Base-by-base conservation (phyloP, 2,329 filamentous ascomycete genomes). In the Penicillium brevicompactum region DNA sequence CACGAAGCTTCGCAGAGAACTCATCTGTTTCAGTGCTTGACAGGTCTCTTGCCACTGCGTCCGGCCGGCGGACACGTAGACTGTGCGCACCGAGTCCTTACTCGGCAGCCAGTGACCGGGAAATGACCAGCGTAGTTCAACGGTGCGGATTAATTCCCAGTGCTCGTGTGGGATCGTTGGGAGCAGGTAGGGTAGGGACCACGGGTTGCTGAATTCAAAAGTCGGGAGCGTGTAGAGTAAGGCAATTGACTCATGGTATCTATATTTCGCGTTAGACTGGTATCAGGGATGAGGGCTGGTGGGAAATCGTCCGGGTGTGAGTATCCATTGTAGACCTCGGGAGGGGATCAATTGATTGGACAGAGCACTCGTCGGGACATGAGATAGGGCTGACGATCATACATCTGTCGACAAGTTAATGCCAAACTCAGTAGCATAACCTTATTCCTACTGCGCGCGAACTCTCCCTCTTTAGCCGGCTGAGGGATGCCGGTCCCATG, bases 171-270 rank as follows among this genome's bases (percentile, higher is more conserved):
- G 70, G 34, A 74, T 59, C 9, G 73, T 74, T 5, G 70, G 70
- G 16, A 61, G 71, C 13, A 75, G 63, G 50, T 75, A 75, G 0
- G 72, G 64, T 5, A 75, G 67, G 27, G 71, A 68, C 73, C 73
- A 75, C 53, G 73, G 73, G 49, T 70, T 74, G 59, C 71, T 74
- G 61, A 75, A 74, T 54, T 74, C 70, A 56, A 75, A 72, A 41
- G 60, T 69, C 54, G 70, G 72, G 43, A 64, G 61, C 5, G 66
- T 66, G 57, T 75, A 75, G 21, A 75, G 65, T 27, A 72, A 57
- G 47, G 67, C 58, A 41, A 71, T 70, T 1, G 70, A 71, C 64
- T 75, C 73, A 55, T 59, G 51, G 58, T 71, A 73, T 55, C 72
- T 75, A 51, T 41, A n/a, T 22, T 22, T 32, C 30, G 18, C n/a